Evolutionary conservation across 2,329 filamentous ascomycete species (phyloP).

Genomic region (Pseudogymnoascus sp.): DNA sequence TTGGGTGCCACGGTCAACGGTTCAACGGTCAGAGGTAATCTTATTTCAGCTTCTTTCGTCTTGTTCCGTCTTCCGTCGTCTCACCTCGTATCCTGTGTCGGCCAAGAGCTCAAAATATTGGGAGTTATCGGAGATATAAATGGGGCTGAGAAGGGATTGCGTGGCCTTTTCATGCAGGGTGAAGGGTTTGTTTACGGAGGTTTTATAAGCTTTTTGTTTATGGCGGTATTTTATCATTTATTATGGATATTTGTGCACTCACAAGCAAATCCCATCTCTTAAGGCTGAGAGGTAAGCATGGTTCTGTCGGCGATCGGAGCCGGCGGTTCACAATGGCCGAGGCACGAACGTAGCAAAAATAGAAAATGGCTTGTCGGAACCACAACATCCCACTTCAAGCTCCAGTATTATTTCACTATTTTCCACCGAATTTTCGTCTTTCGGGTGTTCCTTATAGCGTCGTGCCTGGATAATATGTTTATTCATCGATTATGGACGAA

Average conservation of each 20-base stretch:
- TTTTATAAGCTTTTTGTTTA: neutral
- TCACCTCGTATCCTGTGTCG: neutral
- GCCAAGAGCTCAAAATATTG: neutral
- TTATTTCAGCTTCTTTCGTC: neutral
- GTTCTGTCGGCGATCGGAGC: neutral
- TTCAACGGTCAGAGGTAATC: neutral
- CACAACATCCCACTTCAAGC: neutral
- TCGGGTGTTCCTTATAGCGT: neutral
- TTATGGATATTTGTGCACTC: neutral
- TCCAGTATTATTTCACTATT: conserved; percentile 5
- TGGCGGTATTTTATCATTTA: neutral
- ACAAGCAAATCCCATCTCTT: neutral
- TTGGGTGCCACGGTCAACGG: neutral
- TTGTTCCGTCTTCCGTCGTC: neutral
- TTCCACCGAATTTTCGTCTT: neutral
- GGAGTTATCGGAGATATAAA: neutral
- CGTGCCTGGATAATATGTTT: neutral
- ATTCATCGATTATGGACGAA: conserved; percentile 5
- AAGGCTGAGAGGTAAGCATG: neutral
- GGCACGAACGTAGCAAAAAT: neutral
- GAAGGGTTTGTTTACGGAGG: conserved; percentile 1
- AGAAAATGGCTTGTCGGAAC: neutral
- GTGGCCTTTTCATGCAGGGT: neutral
- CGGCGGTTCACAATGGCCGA: neutral
- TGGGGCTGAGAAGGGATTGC: neutral